Base-by-base conservation (phyloP, 1,284 basidiomycete genomes). In the Irpex sp. region DNA sequence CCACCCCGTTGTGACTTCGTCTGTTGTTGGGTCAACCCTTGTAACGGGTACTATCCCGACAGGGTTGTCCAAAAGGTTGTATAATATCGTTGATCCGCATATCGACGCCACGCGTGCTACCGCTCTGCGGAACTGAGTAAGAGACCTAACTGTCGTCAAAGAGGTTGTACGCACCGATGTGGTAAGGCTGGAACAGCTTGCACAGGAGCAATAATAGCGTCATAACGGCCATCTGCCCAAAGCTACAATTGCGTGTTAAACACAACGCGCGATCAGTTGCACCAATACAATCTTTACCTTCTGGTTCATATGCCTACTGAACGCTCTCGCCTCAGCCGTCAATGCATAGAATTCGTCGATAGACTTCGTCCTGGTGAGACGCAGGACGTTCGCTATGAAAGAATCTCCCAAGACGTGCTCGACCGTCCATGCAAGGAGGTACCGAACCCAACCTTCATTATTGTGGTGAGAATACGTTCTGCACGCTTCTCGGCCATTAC, bases 31-130 rank as follows among this genome's bases (percentile, higher is more conserved):
- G 68, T 93, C 85, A 40, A 97, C 93, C 15, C 84, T 84, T 2
- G 92, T 93, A 17, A 96, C 89, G 4, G 95, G 95, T 0, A 97
- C 67, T 54, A 84, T 80, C 7, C 93, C 94, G 13, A 86, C 90
- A 0, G 94, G 87, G 31, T 82, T 82, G 70, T 96, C 93, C 62
- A 93, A 76, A 51, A 96, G 75, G 75, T 97, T 97, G 76, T 86
- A 91, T 5, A 86, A 69, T 31, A 84, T 72, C 40, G 69, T 62
- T 57, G 67, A 11, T 66, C 69, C 58, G 52, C 69, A 61, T 58
- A 71, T 57, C 26, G 63, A 57, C 13, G 67, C 62, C 47, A 70
- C 61, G 51, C 66, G 67, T 36, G 68, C 66, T 40, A 70, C 67
- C 38, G 68, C 66, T 4, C 70, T 69, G 62, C 3, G 19, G 37